phyloP scores from a whole-genome alignment of 2,329 filamentous ascomycete genomes.

The Penicillium sp. region DNA sequence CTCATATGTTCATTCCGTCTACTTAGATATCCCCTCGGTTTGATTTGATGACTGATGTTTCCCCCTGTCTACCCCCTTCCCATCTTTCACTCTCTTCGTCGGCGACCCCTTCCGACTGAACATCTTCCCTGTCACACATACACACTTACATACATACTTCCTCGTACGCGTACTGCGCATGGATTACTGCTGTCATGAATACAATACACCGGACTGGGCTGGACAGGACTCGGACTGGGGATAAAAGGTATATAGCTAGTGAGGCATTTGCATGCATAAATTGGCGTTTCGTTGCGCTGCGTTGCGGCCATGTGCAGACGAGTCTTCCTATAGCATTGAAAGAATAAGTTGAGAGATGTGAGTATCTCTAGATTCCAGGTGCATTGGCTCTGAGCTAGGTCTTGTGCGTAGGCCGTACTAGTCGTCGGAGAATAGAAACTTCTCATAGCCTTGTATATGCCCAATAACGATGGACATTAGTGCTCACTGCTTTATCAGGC shows the following conservation, averaged over 20 bases:
- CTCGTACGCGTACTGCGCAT: not conserved
- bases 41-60: conserved; percentile 34
- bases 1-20: conserved; percentile 17
- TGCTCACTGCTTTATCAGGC: not conserved
- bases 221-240: not conserved
- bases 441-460: not conserved
- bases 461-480: not conserved
- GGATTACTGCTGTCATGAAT: conserved; percentile 13
- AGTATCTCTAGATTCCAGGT: not conserved
- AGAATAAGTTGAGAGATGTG: not conserved
- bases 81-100: conserved; percentile 5
- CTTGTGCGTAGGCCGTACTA: not conserved
- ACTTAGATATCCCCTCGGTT: conserved; percentile 36
- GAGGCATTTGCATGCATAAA: conserved; percentile 21
- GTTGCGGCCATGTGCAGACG: conserved; percentile 7
- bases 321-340: not conserved
- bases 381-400: not conserved
- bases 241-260: conserved; percentile 31
- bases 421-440: not conserved
- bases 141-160: not conserved
- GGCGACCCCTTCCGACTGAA: not conserved
- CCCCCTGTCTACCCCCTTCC: conserved; percentile 21
- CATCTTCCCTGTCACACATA: not conserved
- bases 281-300: conserved; percentile 10
- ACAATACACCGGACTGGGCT: conserved; percentile 9